Evolutionary conservation across 352 stramenopile genomes (phyloP), one percentile per base, ranked within the genome.

Genomic region (Phytophthora pisi): DNA sequence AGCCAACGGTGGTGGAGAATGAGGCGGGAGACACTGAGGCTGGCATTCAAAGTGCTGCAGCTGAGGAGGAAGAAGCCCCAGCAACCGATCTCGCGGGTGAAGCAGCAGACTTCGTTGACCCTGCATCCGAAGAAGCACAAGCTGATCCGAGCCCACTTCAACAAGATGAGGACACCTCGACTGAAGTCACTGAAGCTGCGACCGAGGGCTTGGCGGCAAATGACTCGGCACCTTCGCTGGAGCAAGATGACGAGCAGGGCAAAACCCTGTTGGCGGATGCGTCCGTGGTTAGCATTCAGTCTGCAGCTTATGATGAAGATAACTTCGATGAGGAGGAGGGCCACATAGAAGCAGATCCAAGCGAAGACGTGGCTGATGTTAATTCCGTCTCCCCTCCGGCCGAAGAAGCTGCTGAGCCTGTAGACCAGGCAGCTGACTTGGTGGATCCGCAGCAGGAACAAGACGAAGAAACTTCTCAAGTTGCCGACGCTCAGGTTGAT

Each of bases 251-350:
- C 9, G 31, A 30, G 6, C 46, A 51, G 10, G 20, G 26, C 11
- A 72, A 68, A 16, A 56, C 57, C 16, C 18, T 72, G 31, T 16
- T 20, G 0, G 26, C 40, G 13, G 57, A 72, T 60, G 49, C 3
- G 31, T 73, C 66, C 16, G 55, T 47, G 28, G 53, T 26, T 45
- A 73, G 53, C 31, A 42, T 69, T 58, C 66, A 73, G 7, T 73
- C 60, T 20, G 65, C 56, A 11, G 24, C 30, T 6, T 74, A 77
- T 24, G 70, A 70, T 26, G 70, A 73, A 24, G 61, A 72, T 11
- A 68, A 62, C 9, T 78, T 72, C 24, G 66, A 78, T 40, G 57
- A 77, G 3, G 61, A 77, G 3, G 61, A 49, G 51, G n/a, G 1
- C 0, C 57, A 60, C 10, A 18, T 57, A 47, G 46, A 61, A 40